Conservation (phyloP, 2,329 filamentous ascomycete species). For the Pleomassaria siparia region DNA sequence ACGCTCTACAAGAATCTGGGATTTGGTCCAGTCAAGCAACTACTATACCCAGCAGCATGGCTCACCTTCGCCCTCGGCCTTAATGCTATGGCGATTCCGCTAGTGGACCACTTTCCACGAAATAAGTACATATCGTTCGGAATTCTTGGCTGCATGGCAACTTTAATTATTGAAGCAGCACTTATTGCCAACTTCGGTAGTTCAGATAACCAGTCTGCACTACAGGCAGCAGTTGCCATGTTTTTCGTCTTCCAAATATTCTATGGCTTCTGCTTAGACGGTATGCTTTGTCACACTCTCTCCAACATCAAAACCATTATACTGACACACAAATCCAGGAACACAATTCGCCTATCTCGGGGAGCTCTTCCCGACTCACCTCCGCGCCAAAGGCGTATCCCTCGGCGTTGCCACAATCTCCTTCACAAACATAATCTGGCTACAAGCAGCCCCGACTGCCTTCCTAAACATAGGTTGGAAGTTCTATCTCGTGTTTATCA, state of each 20-base stretch:
- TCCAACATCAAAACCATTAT: not conserved
- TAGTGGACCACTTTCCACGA: constrained; percentile 25
- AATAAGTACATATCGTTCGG: constrained; percentile 19
- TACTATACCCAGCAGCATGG: constrained; percentile 32
- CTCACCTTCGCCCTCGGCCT: constrained; percentile 28
- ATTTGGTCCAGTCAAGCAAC: constrained; percentile 24
- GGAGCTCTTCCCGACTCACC: constrained; percentile 51
- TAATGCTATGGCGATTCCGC: constrained; percentile 22
- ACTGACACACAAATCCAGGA: too few relatives aligned
- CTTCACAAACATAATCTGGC: constrained; percentile 47
- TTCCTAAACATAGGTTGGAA: constrained; percentile 26
- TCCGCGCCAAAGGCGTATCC: constrained; percentile 48
- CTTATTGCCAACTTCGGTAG: constrained; percentile 35
- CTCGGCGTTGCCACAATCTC: constrained; percentile 24
- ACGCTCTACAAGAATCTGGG: constrained; percentile 31
- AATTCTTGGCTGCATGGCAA: constrained; percentile 27
- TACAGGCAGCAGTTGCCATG: constrained; percentile 50
- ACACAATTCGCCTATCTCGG: constrained; percentile 55
- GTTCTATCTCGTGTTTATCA: constrained; percentile 26
- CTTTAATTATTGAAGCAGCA: constrained; percentile 52
- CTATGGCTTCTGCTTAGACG: constrained; percentile 54
- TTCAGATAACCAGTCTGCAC: constrained; percentile 31
- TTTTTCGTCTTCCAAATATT: constrained; percentile 52
- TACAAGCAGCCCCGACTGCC: constrained; percentile 54
- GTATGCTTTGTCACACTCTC: not conserved